Conservation (phyloP, 306 rosid species). For the Sechiopsis laciniata region DNA sequence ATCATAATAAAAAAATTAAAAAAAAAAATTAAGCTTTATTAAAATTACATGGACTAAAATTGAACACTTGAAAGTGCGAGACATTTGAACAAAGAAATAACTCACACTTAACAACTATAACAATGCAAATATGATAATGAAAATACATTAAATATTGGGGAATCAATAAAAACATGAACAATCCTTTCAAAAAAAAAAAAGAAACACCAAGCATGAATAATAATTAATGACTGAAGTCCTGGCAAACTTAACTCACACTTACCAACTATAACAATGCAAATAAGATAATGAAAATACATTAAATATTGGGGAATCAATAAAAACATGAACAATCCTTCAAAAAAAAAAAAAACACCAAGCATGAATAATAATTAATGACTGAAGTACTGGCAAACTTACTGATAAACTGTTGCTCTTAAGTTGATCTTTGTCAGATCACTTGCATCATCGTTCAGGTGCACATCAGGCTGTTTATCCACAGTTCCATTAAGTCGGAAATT, state of each 20-base stretch:
- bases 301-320: neutral
- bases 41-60: too few species aligned
- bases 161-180: neutral
- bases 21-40: too few species aligned
- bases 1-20: too few species aligned
- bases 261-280: neutral
- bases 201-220: neutral
- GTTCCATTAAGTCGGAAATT: conserved; percentile 52
- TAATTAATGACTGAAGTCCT: neutral
- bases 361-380: neutral
- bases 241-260: too few species aligned
- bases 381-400: conserved; percentile 34
- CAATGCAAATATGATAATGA: neutral
- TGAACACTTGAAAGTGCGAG: too few species aligned
- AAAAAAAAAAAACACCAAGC: conserved; percentile 4
- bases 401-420: conserved; percentile 66
- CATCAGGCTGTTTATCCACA: conserved; percentile 32
- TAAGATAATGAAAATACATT: neutral
- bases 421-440: conserved; percentile 66
- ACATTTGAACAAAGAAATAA: conserved; percentile 7
- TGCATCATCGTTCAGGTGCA: conserved; percentile 34
- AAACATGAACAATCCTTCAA: too few species aligned
- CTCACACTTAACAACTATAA: neutral
- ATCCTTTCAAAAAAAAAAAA: too few species aligned
- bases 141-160: neutral